phyloP scores from a whole-genome alignment of 176 grass and related monocot genomes.

The Poa annua region DNA sequence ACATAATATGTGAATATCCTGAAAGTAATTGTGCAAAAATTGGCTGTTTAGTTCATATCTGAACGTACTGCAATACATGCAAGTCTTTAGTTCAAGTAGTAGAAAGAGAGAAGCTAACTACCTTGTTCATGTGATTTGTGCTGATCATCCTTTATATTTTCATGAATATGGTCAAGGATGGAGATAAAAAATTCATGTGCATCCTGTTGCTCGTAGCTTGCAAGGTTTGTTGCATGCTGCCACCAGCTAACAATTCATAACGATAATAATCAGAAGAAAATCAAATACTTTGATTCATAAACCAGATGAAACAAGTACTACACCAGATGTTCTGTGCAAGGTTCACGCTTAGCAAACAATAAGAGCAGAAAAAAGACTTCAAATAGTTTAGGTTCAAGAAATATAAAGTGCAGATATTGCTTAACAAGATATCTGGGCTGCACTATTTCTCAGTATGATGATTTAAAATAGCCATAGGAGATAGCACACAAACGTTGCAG shows the following conservation, averaged over 20 bases:
- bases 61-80: slow-evolving; percentile 40
- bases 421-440: background rate
- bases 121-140: slow-evolving; percentile 71
- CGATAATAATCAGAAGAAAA: slow-evolving; percentile 50
- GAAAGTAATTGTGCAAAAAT: background rate
- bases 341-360: slow-evolving; percentile 23
- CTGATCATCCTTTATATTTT: slow-evolving; percentile 82
- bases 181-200: slow-evolving; percentile 99
- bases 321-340: background rate
- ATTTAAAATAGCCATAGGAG: background rate
- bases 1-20: slow-evolving; percentile 4
- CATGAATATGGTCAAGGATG: slow-evolving; percentile 96
- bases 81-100: slow-evolving; percentile 29
- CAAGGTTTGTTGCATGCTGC: slow-evolving; percentile 91
- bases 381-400: background rate
- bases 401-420: background rate
- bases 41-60: background rate
- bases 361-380: background rate
- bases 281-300: slow-evolving; percentile 24
- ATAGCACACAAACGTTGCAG: background rate
- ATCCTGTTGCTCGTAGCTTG: slow-evolving; percentile 95
- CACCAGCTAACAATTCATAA: slow-evolving; percentile 81
- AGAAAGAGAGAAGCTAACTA: slow-evolving; percentile 45
- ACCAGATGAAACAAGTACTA: slow-evolving; percentile 36
- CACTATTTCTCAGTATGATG: background rate